Evolutionary conservation across 225 moss, liverwort and hornwort species (phyloP).

Genomic region (Pleurozium schreberi): DNA sequence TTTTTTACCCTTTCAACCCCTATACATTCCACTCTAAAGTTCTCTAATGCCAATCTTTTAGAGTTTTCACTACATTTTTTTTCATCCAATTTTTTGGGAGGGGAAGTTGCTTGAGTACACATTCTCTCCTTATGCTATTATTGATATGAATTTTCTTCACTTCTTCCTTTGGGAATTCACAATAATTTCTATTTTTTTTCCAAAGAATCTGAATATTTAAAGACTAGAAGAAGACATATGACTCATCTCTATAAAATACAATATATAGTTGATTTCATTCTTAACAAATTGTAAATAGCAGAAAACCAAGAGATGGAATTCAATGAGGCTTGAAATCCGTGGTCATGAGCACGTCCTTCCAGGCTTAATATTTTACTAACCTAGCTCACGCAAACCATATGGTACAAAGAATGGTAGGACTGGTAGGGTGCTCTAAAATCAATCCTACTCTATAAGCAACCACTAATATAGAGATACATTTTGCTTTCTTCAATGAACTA

Average conservation of each 20-base stretch:
- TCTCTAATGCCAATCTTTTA: not conserved
- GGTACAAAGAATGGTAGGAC: accelerated
- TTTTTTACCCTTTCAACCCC: no score
- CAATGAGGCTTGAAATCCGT: not conserved
- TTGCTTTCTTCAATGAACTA: no score
- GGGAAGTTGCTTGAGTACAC: not conserved
- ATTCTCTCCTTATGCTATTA: not conserved
- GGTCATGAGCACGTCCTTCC: accelerated
- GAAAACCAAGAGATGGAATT: not conserved
- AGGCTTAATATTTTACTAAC: not conserved
- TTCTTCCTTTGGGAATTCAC: no score
- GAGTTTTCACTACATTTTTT: not conserved
- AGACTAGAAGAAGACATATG: no score
- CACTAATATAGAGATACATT: no score
- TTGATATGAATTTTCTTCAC: not conserved
- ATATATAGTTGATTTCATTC: no score
- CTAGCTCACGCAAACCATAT: no score
- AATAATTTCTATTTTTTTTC: no score
- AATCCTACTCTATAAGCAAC: no score
- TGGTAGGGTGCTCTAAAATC: no score
- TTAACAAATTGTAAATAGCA: not conserved
- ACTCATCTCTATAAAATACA: no score
- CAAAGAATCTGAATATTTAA: no score
- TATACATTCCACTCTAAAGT: not conserved
- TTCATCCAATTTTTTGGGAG: not conserved